These are phyloP conservation scores for Leccinum rimulosum DNA, from an alignment of 768 basidiomycete genomes.

Conservation along the genomic window DNA sequence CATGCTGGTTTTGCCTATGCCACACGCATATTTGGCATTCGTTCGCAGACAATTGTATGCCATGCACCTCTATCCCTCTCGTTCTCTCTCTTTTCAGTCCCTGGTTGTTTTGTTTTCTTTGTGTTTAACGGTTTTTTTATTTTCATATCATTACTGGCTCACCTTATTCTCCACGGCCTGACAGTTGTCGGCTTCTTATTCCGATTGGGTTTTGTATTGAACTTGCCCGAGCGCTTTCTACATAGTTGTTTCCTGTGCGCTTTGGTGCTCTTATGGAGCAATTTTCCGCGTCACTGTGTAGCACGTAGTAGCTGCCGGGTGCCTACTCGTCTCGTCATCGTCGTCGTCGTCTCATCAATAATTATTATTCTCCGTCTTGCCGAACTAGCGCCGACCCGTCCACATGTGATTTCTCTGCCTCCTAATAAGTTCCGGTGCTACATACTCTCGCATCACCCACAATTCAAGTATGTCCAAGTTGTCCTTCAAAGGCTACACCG, in stretches of 20 bases:
- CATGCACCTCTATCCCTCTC: slow-evolving; percentile 13
- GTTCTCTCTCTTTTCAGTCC: slow-evolving; percentile 1
- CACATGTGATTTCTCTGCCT: slow-evolving; percentile 13
- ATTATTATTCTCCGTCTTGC: slow-evolving; percentile 22
- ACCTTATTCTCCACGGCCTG: slow-evolving; percentile 27
- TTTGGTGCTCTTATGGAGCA: slow-evolving; percentile 25
- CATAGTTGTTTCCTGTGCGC: slow-evolving; percentile 29
- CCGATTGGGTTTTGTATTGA: slow-evolving; percentile 18
- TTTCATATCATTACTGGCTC: slow-evolving; percentile 29
- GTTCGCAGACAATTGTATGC: slow-evolving; percentile 26
- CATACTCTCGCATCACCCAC: background rate
- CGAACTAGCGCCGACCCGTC: background rate
- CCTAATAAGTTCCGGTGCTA: background rate
- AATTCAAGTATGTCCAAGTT: slow-evolving; percentile 36
- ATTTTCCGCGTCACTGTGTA: slow-evolving; percentile 33
- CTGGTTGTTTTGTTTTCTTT: slow-evolving; percentile 25
- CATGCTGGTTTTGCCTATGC: slow-evolving; percentile 35
- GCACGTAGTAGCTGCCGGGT: slow-evolving; percentile 34
- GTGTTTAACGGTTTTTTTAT: slow-evolving; percentile 27
- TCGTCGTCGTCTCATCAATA: slow-evolving; percentile 16
- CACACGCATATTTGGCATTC: slow-evolving; percentile 21
- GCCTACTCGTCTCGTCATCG: slow-evolving; percentile 25
- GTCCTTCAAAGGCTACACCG: slow-evolving; percentile 87
- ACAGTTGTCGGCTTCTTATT: slow-evolving; percentile 30
- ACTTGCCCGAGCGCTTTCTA: slow-evolving; percentile 27